phyloP scores from a whole-genome alignment of 257 asterid species.

The Scutellaria baicalensis region DNA sequence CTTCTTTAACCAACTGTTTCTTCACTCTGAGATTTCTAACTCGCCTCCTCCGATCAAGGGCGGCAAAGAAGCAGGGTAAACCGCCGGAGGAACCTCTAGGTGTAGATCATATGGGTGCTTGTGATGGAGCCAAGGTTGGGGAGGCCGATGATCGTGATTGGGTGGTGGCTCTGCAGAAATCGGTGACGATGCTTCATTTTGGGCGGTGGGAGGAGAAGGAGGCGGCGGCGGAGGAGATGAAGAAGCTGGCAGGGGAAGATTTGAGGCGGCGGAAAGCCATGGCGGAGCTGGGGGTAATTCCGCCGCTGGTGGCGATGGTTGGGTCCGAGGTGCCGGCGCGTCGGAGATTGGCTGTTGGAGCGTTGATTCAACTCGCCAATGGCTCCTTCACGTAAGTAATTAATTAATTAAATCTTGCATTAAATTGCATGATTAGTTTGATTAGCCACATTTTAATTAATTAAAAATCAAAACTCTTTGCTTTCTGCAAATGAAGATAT shows the following conservation, averaged over 20 bases:
- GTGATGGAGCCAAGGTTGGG: not conserved
- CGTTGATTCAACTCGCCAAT: slow-evolving; percentile 53
- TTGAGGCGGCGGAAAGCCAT: slow-evolving; percentile 49
- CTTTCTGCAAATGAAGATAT: not conserved
- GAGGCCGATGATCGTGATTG: slow-evolving; percentile 19
- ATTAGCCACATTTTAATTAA: not conserved
- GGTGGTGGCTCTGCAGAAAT: slow-evolving; percentile 43
- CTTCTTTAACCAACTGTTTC: slow-evolving; percentile 28
- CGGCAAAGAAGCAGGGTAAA: slow-evolving; percentile 15
- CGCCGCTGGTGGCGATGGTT: slow-evolving; percentile 77
- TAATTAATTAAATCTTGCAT: not conserved
- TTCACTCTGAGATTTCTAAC: slow-evolving; percentile 27
- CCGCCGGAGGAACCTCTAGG: slow-evolving; percentile 14
- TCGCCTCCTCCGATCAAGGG: slow-evolving; percentile 29
- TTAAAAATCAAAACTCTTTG: not conserved
- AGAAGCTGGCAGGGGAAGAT: slow-evolving; percentile 49
- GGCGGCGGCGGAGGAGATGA: slow-evolving; percentile 58
- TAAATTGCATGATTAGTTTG: not conserved
- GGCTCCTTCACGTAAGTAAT: slow-evolving; percentile 74
- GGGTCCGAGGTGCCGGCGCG: slow-evolving; percentile 53
- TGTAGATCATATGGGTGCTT: not conserved
- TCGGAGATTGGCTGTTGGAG: slow-evolving; percentile 54
- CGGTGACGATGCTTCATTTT: slow-evolving; percentile 81
- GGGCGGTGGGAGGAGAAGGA: slow-evolving; percentile 80
- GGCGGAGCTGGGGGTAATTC: slow-evolving; percentile 93